These are phyloP conservation scores for Fusarium sp. DNA, from an alignment of 2,329 filamentous ascomycete genomes.

Conservation along the genomic window DNA sequence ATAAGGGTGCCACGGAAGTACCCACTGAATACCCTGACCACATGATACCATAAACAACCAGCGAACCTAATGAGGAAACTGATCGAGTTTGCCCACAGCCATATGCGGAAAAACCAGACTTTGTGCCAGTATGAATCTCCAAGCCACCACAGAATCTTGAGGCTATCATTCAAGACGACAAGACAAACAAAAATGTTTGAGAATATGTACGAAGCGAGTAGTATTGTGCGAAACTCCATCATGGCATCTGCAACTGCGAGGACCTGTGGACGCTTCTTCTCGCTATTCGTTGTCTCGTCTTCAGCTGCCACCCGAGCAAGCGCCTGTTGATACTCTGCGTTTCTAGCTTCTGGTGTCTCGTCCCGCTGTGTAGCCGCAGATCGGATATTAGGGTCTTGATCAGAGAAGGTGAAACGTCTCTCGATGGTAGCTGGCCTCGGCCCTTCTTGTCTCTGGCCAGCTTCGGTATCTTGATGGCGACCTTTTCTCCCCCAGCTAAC, in stretches of 20 bases:
- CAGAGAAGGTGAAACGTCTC: background rate
- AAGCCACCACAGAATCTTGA: background rate
- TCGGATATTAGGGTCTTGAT: background rate
- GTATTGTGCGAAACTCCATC: slow-evolving; percentile 6
- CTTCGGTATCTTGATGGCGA: background rate
- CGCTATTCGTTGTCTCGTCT: accelerated
- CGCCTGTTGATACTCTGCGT: background rate
- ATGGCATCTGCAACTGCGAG: background rate
- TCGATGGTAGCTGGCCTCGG: background rate
- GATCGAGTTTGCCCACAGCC: background rate
- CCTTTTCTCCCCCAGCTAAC: slow-evolving; percentile 1
- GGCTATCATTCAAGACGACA: background rate
- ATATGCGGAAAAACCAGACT: background rate
- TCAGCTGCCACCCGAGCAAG: background rate
- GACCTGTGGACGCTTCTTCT: background rate
- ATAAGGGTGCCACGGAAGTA: accelerated
- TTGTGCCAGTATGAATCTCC: background rate
- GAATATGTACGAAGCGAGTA: background rate
- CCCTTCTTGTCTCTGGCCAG: background rate
- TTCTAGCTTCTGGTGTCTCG: background rate
- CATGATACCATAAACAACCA: background rate
- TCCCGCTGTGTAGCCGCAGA: background rate
- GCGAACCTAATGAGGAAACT: background rate
- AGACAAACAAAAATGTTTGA: slow-evolving; percentile 5
- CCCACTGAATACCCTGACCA: accelerated